phyloP scores from a whole-genome alignment of 305 asterid genomes.

The Plantago coronopus region DNA sequence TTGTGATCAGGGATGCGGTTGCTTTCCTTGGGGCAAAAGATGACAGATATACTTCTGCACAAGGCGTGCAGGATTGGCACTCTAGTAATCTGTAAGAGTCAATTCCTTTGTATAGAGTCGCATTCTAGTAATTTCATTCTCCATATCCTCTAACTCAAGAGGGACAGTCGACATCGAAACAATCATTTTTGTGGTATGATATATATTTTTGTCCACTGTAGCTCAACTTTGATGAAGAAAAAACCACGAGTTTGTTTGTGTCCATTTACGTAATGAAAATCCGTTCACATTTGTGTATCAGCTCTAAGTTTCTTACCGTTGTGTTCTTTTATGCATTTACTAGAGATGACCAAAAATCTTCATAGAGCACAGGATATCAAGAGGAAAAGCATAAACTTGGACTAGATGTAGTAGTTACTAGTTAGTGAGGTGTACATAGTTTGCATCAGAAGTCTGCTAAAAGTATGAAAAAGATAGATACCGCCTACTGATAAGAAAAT shows the following conservation, averaged over 20 bases:
- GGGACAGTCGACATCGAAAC: not conserved
- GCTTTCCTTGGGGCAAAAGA: constrained; percentile 68
- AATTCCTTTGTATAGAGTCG: constrained; percentile 7
- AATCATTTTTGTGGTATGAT: not conserved
- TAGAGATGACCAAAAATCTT: no score
- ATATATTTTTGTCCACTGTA: not conserved
- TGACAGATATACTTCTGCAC: constrained; percentile 21
- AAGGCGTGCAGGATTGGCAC: not conserved
- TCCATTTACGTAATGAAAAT: not conserved
- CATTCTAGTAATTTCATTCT: not conserved
- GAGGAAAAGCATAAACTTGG: not conserved
- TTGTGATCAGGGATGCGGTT: constrained; percentile 54
- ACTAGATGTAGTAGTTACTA: not conserved
- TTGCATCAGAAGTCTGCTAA: not conserved
- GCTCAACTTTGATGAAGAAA: not conserved
- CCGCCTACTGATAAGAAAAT: not conserved
- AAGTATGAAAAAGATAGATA: not conserved
- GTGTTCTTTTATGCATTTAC: no score
- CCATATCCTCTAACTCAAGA: constrained; percentile 1
- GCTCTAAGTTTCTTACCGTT: not conserved
- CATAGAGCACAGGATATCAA: not conserved
- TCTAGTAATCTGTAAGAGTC: constrained; percentile 15
- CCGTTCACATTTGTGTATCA: not conserved
- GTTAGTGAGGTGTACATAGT: not conserved
- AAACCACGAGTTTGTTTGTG: not conserved